phyloP scores from a whole-genome alignment of 176 grass and related monocot species.

The Alloteropsis semialata region DNA sequence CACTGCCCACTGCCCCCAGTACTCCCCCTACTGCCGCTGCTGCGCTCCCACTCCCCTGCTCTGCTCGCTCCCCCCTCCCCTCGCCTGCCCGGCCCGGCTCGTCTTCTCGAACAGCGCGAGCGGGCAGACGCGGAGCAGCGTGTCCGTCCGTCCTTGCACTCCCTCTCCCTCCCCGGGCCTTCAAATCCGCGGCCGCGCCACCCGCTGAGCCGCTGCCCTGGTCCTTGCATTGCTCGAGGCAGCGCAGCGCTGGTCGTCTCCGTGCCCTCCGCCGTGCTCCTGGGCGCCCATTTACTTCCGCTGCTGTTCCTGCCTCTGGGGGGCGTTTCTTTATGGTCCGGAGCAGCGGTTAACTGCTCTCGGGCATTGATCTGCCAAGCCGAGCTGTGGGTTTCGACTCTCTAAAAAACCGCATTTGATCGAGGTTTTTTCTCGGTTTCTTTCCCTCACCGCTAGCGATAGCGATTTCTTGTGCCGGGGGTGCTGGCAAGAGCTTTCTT shows the following conservation, averaged over 20 bases:
- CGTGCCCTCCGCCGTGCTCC: slow-evolving; percentile 30
- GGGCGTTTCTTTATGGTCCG: background rate
- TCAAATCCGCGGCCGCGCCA: slow-evolving; percentile 23
- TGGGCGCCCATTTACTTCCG: slow-evolving; percentile 32
- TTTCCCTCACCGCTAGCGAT: background rate
- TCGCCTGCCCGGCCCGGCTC: slow-evolving; percentile 7
- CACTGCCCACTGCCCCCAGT: background rate
- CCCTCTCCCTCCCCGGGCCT: slow-evolving; percentile 27
- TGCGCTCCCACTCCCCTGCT: background rate
- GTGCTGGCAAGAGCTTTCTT: background rate
- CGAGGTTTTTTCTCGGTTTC: background rate
- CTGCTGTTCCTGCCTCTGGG: slow-evolving; percentile 5
- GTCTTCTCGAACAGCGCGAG: slow-evolving; percentile 23
- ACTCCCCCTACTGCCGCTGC: background rate
- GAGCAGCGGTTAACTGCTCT: slow-evolving; percentile 37
- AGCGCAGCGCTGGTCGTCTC: slow-evolving; percentile 26
- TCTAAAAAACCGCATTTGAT: background rate
- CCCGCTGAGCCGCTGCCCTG: background rate
- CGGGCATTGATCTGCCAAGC: slow-evolving; percentile 34
- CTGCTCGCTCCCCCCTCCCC: background rate
- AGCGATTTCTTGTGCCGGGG: background rate
- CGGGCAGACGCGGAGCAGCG: slow-evolving; percentile 6
- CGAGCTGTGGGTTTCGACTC: background rate
- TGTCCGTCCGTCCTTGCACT: slow-evolving; percentile 26
- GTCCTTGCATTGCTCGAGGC: slow-evolving; percentile 42